Percentiles rank a stretch among this genome's conserved stretches.
These are phyloP conservation scores for Didymella exigua DNA, from an alignment of 2,329 filamentous ascomycete genomes.

Conservation along the genomic window DNA sequence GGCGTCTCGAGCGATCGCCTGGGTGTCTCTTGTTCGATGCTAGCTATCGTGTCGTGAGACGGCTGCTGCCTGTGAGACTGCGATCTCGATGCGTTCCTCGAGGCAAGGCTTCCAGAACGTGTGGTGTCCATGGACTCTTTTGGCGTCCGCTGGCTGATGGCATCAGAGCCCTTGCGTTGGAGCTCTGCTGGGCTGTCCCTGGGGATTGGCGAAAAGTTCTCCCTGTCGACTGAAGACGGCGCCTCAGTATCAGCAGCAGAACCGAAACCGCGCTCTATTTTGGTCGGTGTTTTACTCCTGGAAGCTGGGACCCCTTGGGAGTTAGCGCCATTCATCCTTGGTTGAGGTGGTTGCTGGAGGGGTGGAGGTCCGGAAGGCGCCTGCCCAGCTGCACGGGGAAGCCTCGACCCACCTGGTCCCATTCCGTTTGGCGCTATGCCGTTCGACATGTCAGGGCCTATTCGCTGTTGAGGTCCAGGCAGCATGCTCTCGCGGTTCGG, in stretches of 20 bases:
- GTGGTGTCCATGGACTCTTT: conserved; percentile 47
- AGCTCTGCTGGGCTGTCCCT: conserved; percentile 43
- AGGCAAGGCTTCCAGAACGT: conserved; percentile 41
- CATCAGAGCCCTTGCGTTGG: conserved; percentile 41
- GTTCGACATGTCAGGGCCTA: conserved; percentile 47
- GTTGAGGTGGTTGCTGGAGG: conserved; percentile 66
- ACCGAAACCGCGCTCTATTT: conserved; percentile 53
- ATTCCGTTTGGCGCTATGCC: conserved; percentile 31
- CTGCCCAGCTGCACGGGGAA: conserved; percentile 66
- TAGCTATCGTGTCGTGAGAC: conserved; percentile 63
- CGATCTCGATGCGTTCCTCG: conserved; percentile 46
- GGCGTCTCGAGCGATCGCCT: conserved; percentile 42
- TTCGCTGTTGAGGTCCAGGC: conserved; percentile 33
- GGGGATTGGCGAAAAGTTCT: conserved; percentile 55
- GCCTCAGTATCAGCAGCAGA: conserved; percentile 51
- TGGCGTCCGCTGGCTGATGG: conserved; percentile 33
- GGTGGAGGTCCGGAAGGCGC: conserved; percentile 68
- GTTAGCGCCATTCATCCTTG: conserved; percentile 53
- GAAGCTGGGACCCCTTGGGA: conserved; percentile 20
- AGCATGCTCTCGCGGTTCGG: conserved; percentile 54
- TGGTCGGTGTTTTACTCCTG: conserved; percentile 59
- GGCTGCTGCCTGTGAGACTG: conserved; percentile 60
- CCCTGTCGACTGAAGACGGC: conserved; percentile 52
- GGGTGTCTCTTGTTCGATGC: conserved; percentile 52
- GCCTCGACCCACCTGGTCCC: conserved; percentile 57